Conservation (phyloP, 495 filamentous ascomycete genomes). For the Trichoderma orchidacearum region DNA sequence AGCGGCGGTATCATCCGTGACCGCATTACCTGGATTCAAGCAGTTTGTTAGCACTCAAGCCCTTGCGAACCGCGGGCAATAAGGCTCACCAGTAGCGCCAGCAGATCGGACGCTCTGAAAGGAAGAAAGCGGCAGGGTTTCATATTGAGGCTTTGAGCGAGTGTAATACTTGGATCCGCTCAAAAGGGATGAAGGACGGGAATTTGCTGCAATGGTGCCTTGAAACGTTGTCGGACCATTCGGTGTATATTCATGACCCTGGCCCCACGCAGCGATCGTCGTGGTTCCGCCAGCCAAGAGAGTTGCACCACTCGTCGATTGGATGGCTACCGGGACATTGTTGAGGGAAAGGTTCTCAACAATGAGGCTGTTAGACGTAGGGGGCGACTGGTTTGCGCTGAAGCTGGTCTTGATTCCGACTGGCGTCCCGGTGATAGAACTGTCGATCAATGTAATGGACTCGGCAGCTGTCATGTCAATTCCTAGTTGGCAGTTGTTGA, state of each 20-base stretch:
- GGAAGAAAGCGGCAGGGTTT: constrained; percentile 30
- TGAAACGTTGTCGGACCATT: constrained; percentile 22
- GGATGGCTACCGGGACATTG: constrained; percentile 40
- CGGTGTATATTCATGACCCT: constrained; percentile 25
- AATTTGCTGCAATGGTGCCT: constrained; percentile 18
- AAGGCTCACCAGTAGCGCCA: constrained; percentile 51
- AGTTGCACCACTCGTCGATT: constrained; percentile 25
- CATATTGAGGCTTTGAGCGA: constrained; percentile 64
- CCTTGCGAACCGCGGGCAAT: neutral
- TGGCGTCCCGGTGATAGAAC: constrained; percentile 54
- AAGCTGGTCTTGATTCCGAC: constrained; percentile 34
- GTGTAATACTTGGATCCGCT: constrained; percentile 33
- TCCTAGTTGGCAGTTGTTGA: constrained; percentile 50
- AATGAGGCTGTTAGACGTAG: constrained; percentile 34
- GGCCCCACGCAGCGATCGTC: constrained; percentile 34
- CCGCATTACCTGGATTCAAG: constrained; percentile 29
- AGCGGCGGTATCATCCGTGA: constrained; percentile 46
- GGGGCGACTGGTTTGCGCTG: constrained; percentile 28
- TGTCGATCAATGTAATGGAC: constrained; percentile 66
- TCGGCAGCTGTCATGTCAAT: constrained; percentile 59
- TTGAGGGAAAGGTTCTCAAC: constrained; percentile 56
- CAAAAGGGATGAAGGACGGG: constrained; percentile 21
- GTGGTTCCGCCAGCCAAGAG: constrained; percentile 43
- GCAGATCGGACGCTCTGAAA: constrained; percentile 57
- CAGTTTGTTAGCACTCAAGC: neutral